Base-by-base conservation (phyloP, 495 filamentous ascomycete genomes). In the Parmelia sp. region DNA sequence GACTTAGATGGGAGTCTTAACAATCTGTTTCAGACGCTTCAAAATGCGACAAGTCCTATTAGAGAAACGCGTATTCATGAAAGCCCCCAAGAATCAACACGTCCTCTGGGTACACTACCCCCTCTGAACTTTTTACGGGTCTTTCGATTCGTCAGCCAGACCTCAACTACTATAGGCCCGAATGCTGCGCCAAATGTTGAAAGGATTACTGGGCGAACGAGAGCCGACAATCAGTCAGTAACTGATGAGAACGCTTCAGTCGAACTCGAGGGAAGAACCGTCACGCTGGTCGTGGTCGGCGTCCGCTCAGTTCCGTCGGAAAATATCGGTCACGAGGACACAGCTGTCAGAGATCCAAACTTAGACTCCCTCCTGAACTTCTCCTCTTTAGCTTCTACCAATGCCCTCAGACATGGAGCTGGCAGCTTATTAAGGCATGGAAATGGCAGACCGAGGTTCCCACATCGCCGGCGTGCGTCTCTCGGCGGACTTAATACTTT, bases 251-350 rank as follows among this genome's bases (percentile, higher is more conserved):
- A 79, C 42, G 73, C 78, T 58, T 62, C 74, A 27, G 82, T 83
- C 55, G 77, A 74, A n/a, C 60, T 66, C 27, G 86, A 88, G 62
- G 85, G 81, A 17, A 79, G 86, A 21, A 86, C 83, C 65, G 84
- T 89, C 21, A 86, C 86, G 11, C 78, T 89, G 60, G 86, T 89
- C 37, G 83, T 90, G 47, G 88, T 91, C 53, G 88, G 88, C 14
- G 88, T 91, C 47, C 79, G 87, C 37, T 88, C 86, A 15, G 86
- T 90, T 44, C 82, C 82, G 23, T 79, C 85, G 21, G 76, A 80
- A 47, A 80, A 75, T 60, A 71, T 73, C 33, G 71, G 72, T 55
- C 84, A 77, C 56, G 82, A 74, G 70, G 83, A 71, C 62, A 71
- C 70, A 66, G 76, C 67, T 70, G 66, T 71, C 57, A 76, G n/a